A percentile compares a stretch with the other conserved stretches of the same genome.
Evolutionary conservation across 2,329 filamentous ascomycete species (phyloP).

Genomic region (Stenocarpella maydis): DNA sequence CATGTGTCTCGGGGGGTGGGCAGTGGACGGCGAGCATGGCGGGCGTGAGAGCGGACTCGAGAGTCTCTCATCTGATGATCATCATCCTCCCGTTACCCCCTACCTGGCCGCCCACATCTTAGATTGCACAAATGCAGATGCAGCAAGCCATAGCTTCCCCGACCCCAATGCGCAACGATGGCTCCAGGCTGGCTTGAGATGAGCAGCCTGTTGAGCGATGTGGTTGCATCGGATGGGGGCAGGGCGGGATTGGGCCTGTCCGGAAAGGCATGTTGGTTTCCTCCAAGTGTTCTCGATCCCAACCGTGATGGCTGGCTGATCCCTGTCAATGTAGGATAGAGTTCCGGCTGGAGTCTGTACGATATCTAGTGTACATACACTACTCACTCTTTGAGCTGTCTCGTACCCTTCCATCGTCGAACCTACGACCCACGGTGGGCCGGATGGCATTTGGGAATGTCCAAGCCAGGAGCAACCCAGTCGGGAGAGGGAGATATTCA

Average conservation of each 20-base stretch:
- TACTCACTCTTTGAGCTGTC: not conserved
- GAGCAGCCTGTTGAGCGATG: constrained; percentile 23
- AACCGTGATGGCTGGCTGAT: not conserved
- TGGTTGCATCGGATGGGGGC: constrained; percentile 31
- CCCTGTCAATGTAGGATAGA: constrained; percentile 21
- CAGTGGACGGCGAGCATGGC: constrained; percentile 25
- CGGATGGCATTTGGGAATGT: not conserved
- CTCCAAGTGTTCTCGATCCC: constrained; percentile 4
- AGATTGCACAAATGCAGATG: constrained; percentile 30
- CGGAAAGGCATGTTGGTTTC: constrained; percentile 22
- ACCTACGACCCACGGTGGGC: not conserved
- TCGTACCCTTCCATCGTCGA: not conserved
- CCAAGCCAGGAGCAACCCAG: constrained; percentile 26
- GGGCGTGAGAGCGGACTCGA: constrained; percentile 25
- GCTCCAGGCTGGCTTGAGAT: constrained; percentile 23
- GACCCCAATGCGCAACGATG: constrained; percentile 26
- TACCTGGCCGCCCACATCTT: constrained; percentile 17
- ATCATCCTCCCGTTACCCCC: constrained; percentile 26
- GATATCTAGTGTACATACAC: too few species aligned
- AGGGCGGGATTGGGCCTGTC: constrained; percentile 20
- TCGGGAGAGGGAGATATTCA: not conserved
- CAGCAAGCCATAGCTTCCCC: constrained; percentile 27
- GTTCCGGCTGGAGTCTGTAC: constrained; percentile 3
- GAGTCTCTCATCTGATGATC: constrained; percentile 31
- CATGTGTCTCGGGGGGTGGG: constrained; percentile 31